These are phyloP conservation scores for Coemansia sp. DNA, from an alignment of 192 early-diverging fungal genomes.

Conservation along the genomic window DNA sequence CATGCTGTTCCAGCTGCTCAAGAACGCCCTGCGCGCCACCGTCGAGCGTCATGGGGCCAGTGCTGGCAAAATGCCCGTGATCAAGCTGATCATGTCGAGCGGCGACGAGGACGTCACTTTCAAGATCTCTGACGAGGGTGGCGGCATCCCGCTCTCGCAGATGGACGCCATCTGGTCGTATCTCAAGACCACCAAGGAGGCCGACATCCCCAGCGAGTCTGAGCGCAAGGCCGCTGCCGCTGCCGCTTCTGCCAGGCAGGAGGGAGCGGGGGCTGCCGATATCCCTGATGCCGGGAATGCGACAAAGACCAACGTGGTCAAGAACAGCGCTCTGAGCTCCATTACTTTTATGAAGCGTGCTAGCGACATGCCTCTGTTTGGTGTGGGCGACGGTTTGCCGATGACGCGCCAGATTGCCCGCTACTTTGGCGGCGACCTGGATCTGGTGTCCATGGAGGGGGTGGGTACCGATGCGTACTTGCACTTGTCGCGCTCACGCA, in stretches of 20 bases:
- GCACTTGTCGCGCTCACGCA: slow-evolving; percentile 45
- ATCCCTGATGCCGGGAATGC: no score
- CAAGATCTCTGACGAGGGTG: slow-evolving; percentile 62
- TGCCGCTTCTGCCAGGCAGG: no score
- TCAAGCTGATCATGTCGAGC: slow-evolving; percentile 55
- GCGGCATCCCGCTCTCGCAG: slow-evolving; percentile 58
- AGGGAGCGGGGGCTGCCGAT: no score
- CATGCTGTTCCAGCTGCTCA: slow-evolving; percentile 59
- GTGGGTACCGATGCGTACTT: slow-evolving; percentile 62
- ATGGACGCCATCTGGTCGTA: slow-evolving; percentile 59
- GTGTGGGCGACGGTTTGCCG: slow-evolving; percentile 44
- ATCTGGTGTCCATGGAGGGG: slow-evolving; percentile 64
- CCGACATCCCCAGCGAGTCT: background rate
- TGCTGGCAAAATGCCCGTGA: slow-evolving; percentile 33
- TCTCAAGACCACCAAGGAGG: slow-evolving; percentile 28
- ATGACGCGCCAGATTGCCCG: slow-evolving; percentile 56
- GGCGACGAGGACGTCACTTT: slow-evolving; percentile 63
- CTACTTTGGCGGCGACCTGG: slow-evolving; percentile 65
- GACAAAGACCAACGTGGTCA: slow-evolving; percentile 7
- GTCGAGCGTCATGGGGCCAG: slow-evolving; percentile 40
- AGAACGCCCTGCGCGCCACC: slow-evolving; percentile 56
- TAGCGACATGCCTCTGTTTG: slow-evolving; percentile 37
- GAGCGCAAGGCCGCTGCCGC: background rate
- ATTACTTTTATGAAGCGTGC: slow-evolving; percentile 33
- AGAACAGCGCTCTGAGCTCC: slow-evolving; percentile 23